Conservation (phyloP, 164 flowering plant genomes). For the Dillenia turbinata region DNA sequence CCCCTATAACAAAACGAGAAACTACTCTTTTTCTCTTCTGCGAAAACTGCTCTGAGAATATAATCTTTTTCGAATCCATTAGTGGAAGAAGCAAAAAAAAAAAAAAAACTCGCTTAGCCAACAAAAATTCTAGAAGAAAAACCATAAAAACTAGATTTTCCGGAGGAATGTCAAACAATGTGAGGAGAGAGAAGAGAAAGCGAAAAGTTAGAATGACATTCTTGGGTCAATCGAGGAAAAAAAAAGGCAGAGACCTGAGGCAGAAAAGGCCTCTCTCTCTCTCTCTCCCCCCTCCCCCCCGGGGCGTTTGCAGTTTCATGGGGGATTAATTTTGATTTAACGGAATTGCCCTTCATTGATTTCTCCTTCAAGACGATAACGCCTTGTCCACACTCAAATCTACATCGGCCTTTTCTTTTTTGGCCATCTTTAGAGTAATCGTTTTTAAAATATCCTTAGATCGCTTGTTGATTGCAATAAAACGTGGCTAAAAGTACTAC, state of each 20-base stretch:
- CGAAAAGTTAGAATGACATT: constrained; percentile 7
- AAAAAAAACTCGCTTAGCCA: background rate
- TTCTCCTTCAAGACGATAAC: too few relatives aligned
- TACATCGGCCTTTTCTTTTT: too few relatives aligned
- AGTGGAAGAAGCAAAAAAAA: constrained; percentile 5
- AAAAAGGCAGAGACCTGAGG: background rate
- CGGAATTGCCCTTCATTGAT: too few relatives aligned
- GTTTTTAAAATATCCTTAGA: too few relatives aligned
- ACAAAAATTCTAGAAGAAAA: background rate
- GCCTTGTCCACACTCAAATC: too few relatives aligned
- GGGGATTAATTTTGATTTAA: too few relatives aligned
- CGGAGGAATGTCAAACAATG: background rate
- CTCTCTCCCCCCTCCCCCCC: too few relatives aligned
- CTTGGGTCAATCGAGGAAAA: background rate
- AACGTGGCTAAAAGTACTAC: too few relatives aligned
- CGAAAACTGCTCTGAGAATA: constrained; percentile 30
- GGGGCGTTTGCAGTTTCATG: too few relatives aligned
- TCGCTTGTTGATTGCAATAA: too few relatives aligned
- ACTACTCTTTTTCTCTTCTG: constrained; percentile 32
- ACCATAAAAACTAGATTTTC: background rate
- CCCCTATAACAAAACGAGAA: constrained; percentile 39
- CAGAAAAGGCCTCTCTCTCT: too few relatives aligned
- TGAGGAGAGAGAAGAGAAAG: background rate
- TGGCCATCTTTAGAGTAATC: too few relatives aligned
- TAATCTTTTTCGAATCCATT: constrained; percentile 25